Conservation (phyloP, 108 stramenopile genomes). For the Aurantiochytrium sp. region DNA sequence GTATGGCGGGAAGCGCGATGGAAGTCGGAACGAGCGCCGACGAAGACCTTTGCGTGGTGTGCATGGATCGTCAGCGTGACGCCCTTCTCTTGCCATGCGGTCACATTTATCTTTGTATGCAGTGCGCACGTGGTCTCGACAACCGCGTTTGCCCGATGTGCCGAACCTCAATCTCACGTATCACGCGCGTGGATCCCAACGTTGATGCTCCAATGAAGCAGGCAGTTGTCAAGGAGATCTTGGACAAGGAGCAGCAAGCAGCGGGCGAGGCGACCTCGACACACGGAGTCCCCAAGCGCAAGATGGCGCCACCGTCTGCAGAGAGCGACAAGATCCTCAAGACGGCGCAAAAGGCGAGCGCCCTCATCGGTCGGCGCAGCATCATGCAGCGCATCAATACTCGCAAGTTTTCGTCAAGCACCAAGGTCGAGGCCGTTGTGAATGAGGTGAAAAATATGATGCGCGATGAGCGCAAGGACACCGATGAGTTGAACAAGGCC, state of each 20-base stretch:
- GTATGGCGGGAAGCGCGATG: too few relatives aligned
- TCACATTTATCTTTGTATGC: background rate
- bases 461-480: slow-evolving; percentile 64
- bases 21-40: background rate
- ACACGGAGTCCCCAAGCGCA: background rate
- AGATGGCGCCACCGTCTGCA: background rate
- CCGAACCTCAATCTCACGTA: background rate
- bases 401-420: slow-evolving; percentile 81
- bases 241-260: background rate
- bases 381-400: slow-evolving; percentile 86
- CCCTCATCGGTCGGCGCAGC: slow-evolving; percentile 62
- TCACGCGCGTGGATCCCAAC: background rate
- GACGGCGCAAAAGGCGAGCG: slow-evolving; percentile 68
- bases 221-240: background rate
- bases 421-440: slow-evolving; percentile 89
- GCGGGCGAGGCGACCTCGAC: background rate
- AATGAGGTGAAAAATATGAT: slow-evolving; percentile 79
- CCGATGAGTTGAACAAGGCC: slow-evolving; percentile 59
- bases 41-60: background rate
- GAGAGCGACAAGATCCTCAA: slow-evolving; percentile 3
- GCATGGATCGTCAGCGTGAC: background rate
- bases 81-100: background rate
- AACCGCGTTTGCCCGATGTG: slow-evolving; percentile 10
- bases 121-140: background rate
- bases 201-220: background rate